phyloP scores from a whole-genome alignment of 306 rosid genomes.

The Cucurbita argyrosperma region DNA sequence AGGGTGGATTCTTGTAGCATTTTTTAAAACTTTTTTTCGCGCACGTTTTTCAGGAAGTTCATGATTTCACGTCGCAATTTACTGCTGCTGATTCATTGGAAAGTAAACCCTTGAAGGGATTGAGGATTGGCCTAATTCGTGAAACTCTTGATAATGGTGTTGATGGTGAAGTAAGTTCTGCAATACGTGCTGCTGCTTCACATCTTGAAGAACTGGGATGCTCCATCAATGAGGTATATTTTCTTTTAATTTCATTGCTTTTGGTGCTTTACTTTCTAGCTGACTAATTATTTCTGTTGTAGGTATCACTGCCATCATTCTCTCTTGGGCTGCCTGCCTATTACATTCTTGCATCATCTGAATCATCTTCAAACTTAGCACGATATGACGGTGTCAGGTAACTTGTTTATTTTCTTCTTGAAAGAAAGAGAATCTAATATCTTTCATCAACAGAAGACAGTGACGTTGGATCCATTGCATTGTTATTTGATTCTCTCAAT shows the following conservation, averaged over 20 bases:
- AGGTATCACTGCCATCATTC: conserved; percentile 90
- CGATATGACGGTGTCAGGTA: conserved; percentile 96
- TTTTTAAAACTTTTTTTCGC: not conserved
- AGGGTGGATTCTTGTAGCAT: not conserved
- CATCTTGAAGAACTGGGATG: conserved; percentile 94
- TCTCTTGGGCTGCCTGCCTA: conserved; percentile 98
- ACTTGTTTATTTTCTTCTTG: not conserved
- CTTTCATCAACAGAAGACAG: not conserved
- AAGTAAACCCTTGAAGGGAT: conserved; percentile 81
- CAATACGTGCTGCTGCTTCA: conserved; percentile 64
- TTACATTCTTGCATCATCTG: conserved; percentile 81
- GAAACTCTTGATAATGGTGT: conserved; percentile 85
- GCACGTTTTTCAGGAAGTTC: conserved; percentile 51
- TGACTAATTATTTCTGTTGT: conserved; percentile 12
- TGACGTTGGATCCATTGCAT: not conserved
- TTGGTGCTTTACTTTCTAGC: conserved; percentile 6
- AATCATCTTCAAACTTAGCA: conserved; percentile 88
- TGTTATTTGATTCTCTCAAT: not conserved
- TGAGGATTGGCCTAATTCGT: conserved; percentile 69
- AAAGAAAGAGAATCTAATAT: not conserved
- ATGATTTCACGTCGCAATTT: conserved; percentile 42
- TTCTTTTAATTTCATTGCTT: conserved; percentile 5
- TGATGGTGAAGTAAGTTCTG: conserved; percentile 54
- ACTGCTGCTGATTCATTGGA: conserved; percentile 28
- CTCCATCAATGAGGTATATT: conserved; percentile 57